Evolutionary conservation across 2,329 filamentous ascomycete species (phyloP).

Genomic region (Cytospora paraplurivora): DNA sequence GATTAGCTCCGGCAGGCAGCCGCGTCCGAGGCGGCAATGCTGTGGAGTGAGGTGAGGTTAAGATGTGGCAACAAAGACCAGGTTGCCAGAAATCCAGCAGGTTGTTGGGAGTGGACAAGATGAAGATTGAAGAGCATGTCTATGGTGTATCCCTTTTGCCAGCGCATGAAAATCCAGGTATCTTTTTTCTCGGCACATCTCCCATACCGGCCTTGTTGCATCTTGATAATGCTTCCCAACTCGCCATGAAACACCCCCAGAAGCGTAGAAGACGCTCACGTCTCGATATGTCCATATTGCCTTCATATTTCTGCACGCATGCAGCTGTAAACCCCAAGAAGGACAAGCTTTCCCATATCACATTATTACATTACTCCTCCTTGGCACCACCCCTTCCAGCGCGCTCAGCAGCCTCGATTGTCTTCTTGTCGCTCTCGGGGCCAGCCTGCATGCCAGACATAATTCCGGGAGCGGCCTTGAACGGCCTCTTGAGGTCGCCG

Average conservation of each 20-base stretch:
- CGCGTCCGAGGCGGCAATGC: slow-evolving; percentile 15
- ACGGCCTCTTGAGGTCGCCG: slow-evolving; percentile 92
- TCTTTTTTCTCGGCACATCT: not conserved
- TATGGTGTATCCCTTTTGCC: slow-evolving; percentile 7
- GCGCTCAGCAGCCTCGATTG: slow-evolving; percentile 78
- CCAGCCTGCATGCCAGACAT: slow-evolving; percentile 76
- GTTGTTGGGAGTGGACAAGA: not conserved
- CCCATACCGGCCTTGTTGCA: slow-evolving; percentile 1
- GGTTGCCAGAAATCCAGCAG: not conserved
- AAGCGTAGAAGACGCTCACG: not conserved
- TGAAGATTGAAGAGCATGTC: slow-evolving; percentile 1
- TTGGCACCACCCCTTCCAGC: slow-evolving; percentile 70
- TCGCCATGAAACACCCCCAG: not conserved
- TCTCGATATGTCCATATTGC: not conserved
- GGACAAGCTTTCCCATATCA: slow-evolving; percentile 5
- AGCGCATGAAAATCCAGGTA: not conserved
- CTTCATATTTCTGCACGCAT: slow-evolving; percentile 4
- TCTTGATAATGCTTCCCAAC: not conserved
- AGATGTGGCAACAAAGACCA: slow-evolving; percentile 9
- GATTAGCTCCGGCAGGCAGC: slow-evolving; percentile 25
- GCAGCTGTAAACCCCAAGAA: not conserved
- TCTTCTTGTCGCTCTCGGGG: slow-evolving; percentile 85
- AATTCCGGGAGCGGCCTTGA: slow-evolving; percentile 83
- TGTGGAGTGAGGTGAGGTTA: not conserved
- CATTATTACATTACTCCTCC: slow-evolving; percentile 59